phyloP scores from a whole-genome alignment of 805 yeast genomes.

The Saccharomycopsis oosterbeekiorum region DNA sequence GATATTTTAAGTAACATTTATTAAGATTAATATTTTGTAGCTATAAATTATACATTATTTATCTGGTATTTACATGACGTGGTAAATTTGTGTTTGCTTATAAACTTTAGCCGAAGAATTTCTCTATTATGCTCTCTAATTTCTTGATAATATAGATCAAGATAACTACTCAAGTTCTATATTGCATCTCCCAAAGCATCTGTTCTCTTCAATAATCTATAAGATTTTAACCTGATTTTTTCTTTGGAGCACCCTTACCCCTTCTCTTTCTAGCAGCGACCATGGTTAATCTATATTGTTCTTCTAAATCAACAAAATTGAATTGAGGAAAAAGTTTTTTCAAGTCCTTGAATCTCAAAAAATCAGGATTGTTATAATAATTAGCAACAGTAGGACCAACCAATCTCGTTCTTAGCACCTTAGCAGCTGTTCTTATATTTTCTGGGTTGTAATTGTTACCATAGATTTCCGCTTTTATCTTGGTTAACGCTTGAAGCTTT shows the following conservation, averaged over 20 bases:
- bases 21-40: not conserved
- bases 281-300: slow-evolving; percentile 57
- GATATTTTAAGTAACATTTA: not conserved
- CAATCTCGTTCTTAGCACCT: slow-evolving; percentile 55
- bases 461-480: slow-evolving; percentile 56
- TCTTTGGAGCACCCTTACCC: slow-evolving; percentile 84
- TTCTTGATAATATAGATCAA: too few relatives aligned
- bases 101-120: not conserved
- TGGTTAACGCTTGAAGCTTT: slow-evolving; percentile 25
- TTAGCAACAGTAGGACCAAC: slow-evolving; percentile 61
- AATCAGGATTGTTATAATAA: slow-evolving; percentile 68
- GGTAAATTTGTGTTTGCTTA: not conserved
- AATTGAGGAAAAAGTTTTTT: slow-evolving; percentile 40
- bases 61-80: not conserved
- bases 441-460: slow-evolving; percentile 63
- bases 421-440: slow-evolving; percentile 59
- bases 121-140: too few relatives aligned
- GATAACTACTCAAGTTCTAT: too few relatives aligned
- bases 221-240: slow-evolving; percentile 37
- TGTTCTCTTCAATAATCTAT: slow-evolving; percentile 30
- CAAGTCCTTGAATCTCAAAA: slow-evolving; percentile 54
- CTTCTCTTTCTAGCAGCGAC: slow-evolving; percentile 64
- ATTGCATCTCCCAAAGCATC: not conserved
- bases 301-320: slow-evolving; percentile 55
- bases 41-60: not conserved